Evolutionary conservation across 192 early-diverging fungal genomes (phyloP).

Genomic region (Entomortierella lignicola): DNA sequence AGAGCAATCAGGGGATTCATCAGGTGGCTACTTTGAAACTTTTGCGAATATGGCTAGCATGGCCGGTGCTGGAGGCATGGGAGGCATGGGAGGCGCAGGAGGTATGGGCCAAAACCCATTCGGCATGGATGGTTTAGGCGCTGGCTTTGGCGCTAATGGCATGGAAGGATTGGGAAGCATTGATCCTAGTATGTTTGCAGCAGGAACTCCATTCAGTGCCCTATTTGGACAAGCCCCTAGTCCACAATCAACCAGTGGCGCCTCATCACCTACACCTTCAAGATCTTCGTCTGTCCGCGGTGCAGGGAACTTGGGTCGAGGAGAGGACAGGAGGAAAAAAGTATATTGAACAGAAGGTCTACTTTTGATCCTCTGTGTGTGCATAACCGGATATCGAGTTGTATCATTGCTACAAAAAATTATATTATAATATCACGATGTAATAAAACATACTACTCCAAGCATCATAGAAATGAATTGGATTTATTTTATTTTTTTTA

Average conservation of each 20-base stretch:
- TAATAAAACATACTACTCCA: not conserved
- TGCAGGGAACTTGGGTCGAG: slow-evolving; percentile 42
- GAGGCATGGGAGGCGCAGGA: slow-evolving; percentile 13
- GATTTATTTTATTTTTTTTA: too few relatives aligned
- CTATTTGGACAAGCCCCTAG: slow-evolving; percentile 33
- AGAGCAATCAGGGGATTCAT: slow-evolving; percentile 19
- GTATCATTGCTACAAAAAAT: not conserved
- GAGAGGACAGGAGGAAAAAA: slow-evolving; percentile 49
- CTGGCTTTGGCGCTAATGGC: slow-evolving; percentile 4
- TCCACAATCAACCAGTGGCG: slow-evolving; percentile 10
- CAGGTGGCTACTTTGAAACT: slow-evolving; percentile 19
- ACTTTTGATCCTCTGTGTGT: not conserved
- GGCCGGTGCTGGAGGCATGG: slow-evolving; percentile 17
- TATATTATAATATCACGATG: not conserved
- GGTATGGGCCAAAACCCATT: slow-evolving; percentile 40
- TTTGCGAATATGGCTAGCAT: slow-evolving; percentile 46
- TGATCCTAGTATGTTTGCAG: slow-evolving; percentile 31
- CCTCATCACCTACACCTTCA: slow-evolving; percentile 13
- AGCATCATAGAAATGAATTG: not conserved
- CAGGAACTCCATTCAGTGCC: slow-evolving; percentile 32
- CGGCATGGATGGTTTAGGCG: slow-evolving; percentile 31
- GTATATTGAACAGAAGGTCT: slow-evolving; percentile 11
- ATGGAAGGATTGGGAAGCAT: slow-evolving; percentile 23
- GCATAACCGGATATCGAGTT: not conserved
- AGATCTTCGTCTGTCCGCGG: slow-evolving; percentile 43